phyloP scores from a whole-genome alignment of 768 basidiomycete genomes.

The Suillus subaureus region DNA sequence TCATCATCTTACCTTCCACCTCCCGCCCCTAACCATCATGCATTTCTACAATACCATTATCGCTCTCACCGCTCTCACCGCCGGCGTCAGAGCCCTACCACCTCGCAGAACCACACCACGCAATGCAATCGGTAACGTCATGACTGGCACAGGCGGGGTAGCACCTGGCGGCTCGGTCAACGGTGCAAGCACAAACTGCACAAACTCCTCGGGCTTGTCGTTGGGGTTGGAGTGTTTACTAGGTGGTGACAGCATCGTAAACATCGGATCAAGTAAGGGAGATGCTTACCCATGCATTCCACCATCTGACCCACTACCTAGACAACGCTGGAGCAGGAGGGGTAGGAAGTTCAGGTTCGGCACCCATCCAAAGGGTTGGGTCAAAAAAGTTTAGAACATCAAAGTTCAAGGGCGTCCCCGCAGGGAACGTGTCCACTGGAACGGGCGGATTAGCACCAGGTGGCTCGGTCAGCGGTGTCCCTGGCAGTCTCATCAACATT shows the following conservation, averaged over 20 bases:
- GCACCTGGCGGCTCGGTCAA: conserved; percentile 39
- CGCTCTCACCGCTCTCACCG: conserved; percentile 26
- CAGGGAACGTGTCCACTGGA: conserved; percentile 13
- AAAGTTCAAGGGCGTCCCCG: conserved; percentile 5
- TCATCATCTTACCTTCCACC: neutral
- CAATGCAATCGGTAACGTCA: conserved; percentile 17
- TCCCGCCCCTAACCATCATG: conserved; percentile 22
- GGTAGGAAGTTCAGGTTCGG: neutral
- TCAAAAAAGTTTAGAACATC: conserved; percentile 2
- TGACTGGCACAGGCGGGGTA: conserved; percentile 29
- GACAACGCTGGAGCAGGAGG: conserved; percentile 18
- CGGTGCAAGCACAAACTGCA: conserved; percentile 11
- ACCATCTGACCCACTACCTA: conserved; percentile 9
- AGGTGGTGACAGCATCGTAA: neutral
- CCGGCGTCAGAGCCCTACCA: conserved; percentile 27
- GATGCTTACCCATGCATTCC: neutral
- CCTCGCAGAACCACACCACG: conserved; percentile 25
- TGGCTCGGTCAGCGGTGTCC: conserved; percentile 12
- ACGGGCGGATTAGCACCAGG: conserved; percentile 13
- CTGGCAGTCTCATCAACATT: conserved; percentile 32
- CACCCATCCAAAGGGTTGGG: neutral
- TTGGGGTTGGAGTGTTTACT: neutral
- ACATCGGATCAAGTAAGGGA: conserved; percentile 17
- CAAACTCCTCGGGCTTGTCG: neutral
- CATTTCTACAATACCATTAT: conserved; percentile 23